Evolutionary conservation across 306 rosid genomes (phyloP), one percentile per base, ranked within the genome.

Genomic region (Comarum palustre): DNA sequence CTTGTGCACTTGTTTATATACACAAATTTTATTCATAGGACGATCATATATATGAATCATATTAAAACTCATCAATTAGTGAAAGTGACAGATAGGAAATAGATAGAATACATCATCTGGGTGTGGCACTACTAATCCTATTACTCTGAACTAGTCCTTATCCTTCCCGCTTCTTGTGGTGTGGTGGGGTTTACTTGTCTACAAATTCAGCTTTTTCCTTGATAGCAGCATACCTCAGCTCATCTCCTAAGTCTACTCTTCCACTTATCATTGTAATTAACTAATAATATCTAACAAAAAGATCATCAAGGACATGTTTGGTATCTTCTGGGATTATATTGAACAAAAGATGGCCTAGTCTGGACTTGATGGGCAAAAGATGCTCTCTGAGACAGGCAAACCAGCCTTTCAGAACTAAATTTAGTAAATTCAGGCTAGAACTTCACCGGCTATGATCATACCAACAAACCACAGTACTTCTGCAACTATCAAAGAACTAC

Each of bases 151-250:
- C 61, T 3, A 24, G 32, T 57, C 32, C 62, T 24, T 11, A 57
- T 57, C 62, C 34, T 57, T 25, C 58, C 25, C 63, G 31, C 66
- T 31, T 15, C 41, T 14, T 29, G 65, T 29, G 38, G 39, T 0
- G 41, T 2, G 66, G 66, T 60, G 65, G 84, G 84, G 61, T 71
- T 81, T 58, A 59, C 78, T 78, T 81, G 75, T 81, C 55, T 15
- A 43, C 67, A 34, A 54, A 34, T 61, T 61, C 7, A 75, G 73
- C 81, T 66, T 76, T 66, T 69, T 29, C 14, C 27, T 4, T 66
- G 74, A 70, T 34, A 22, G 63, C 29, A 14, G 39, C 73, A 25
- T 64, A 55, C 52, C n/a, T 66, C 45, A 41, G 22, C 54, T 27
- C 20, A 12, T 12, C 43, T 27, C 65, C 46, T 24, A 52, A 52